Evolutionary conservation across 225 moss, liverwort and hornwort genomes (phyloP), one percentile per base, ranked within the genome.

Genomic region (Pleurozium schreberi): DNA sequence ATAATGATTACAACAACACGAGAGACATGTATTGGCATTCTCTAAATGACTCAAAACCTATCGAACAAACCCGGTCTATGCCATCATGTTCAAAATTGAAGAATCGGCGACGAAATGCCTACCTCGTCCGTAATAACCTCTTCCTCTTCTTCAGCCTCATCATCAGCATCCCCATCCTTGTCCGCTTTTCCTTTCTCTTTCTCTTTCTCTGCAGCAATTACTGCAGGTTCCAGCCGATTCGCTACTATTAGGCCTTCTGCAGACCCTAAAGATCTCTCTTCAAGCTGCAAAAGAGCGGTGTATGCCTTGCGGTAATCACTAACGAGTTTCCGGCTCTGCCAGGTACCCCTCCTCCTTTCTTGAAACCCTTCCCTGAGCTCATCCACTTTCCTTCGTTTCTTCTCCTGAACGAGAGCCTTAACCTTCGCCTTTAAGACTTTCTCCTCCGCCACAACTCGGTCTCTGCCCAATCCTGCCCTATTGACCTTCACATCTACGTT

Each of bases 51-150:
- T 81, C 57, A 57, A 82, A 77, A 70, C 22, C 87, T 45, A 47
- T 78, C 69, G 30, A 87, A 80, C 73, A 49, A 73, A 86, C 31
- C 64, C 49, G 61, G 28, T 89, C 74, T 66, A 31, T 69, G 53
- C 40, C 65, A 52, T 75, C 52, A 74, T 55, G 75, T 78, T 78
- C 34, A 63, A 77, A 45, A 87, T 85, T 82, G 84, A 82, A 82
- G 70, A 45, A 83, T 88, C 45, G 71, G 71, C 55, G 14, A 85
- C 33, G 50, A 88, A 58, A 80, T 78, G 78, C 84, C 83, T 91
- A 97, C 97, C 97, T 96, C 97, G 82, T 92, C 88, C 67, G 96
- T 97, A 81, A 99, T 95, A 91, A 95, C 92, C 87, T 96, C 95
- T 91, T 96, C 97, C 87, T 96, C 96, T 81, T 95, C 96, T 88